Evolutionary conservation across 2,329 filamentous ascomycete genomes (phyloP).

Genomic region (Orbilia blumenaviensis): DNA sequence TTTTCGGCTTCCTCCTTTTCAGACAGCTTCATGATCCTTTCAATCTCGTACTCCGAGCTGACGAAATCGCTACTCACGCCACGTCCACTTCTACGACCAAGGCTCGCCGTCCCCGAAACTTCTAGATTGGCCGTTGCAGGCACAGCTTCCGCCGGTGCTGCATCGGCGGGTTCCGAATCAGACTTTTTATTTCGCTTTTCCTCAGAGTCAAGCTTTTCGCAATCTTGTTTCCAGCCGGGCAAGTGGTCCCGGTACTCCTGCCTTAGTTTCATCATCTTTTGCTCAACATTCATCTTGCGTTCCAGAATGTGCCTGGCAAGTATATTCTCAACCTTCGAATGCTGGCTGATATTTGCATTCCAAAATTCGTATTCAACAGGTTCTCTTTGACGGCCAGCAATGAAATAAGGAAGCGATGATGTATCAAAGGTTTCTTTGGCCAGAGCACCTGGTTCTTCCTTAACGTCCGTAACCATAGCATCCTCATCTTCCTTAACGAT

Average conservation of each 20-base stretch:
- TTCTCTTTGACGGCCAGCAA: conserved; percentile 55
- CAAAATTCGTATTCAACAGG: conserved; percentile 56
- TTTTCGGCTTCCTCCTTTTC: conserved; percentile 57
- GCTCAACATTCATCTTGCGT: conserved; percentile 32
- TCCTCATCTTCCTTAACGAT: conserved; percentile 56
- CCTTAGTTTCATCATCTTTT: conserved; percentile 54
- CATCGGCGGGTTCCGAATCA: conserved; percentile 55
- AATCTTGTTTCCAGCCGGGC: conserved; percentile 55
- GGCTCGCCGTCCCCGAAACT: conserved; percentile 49
- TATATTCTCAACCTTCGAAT: conserved; percentile 54
- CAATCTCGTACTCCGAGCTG: conserved; percentile 58
- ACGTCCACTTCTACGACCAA: conserved; percentile 56
- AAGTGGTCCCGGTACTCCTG: conserved; percentile 56
- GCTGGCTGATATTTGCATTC: conserved; percentile 53
- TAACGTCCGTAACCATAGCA: conserved; percentile 50
- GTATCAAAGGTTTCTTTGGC: conserved; percentile 35
- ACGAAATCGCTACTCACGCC: conserved; percentile 56
- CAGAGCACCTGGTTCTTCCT: conserved; percentile 21
- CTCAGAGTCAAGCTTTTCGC: conserved; percentile 56
- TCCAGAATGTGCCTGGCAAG: conserved; percentile 53
- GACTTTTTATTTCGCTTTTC: conserved; percentile 57
- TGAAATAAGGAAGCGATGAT: conserved; percentile 55
- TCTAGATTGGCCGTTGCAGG: conserved; percentile 50
- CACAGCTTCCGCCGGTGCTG: conserved; percentile 49
- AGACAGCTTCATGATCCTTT: conserved; percentile 56